Evolutionary conservation across 1,284 basidiomycete genomes (phyloP).

Genomic region (Leccinum glutinopallens): DNA sequence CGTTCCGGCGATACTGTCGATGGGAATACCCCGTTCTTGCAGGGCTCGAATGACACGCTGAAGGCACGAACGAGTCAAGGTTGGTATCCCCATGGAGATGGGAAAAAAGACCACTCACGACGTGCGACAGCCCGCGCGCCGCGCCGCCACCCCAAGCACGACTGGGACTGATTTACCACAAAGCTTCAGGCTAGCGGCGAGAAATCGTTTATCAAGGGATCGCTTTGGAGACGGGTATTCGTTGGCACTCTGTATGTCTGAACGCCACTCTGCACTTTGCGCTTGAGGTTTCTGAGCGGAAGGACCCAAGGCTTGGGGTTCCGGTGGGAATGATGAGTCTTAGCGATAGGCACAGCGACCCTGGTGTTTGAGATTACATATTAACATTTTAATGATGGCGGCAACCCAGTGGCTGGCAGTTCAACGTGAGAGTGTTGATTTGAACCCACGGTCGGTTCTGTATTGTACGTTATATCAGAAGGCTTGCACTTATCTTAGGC

Average conservation of each 20-base stretch:
- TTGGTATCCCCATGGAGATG: conserved; percentile 20
- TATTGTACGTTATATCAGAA: conserved; percentile 9
- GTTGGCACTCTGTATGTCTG: conserved; percentile 80
- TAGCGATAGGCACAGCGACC: conserved; percentile 66
- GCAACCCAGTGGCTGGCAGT: conserved; percentile 65
- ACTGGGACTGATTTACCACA: conserved; percentile 94
- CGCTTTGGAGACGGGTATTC: conserved; percentile 72
- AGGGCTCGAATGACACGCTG: conserved; percentile 89
- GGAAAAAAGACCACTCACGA: conserved; percentile 53
- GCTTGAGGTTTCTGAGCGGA: conserved; percentile 88
- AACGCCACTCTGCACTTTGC: conserved; percentile 87
- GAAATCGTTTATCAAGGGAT: conserved; percentile 89
- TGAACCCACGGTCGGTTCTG: conserved; percentile 92
- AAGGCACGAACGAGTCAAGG: conserved; percentile 9
- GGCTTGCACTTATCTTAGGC: conserved; percentile 3
- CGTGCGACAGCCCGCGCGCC: conserved; percentile 91
- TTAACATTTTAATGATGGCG: background rate
- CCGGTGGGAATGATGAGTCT: conserved; percentile 59
- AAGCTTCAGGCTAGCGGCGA: conserved; percentile 85
- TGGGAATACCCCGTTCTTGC: conserved; percentile 90
- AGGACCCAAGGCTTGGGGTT: conserved; percentile 89
- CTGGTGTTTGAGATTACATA: conserved; percentile 37
- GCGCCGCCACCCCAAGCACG: conserved; percentile 97
- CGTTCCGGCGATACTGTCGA: conserved; percentile 89
- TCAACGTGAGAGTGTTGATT: conserved; percentile 91